Evolutionary conservation across 371 early-diverging fungal species (phyloP).

Genomic region (Basidiobolus meristosporus): DNA sequence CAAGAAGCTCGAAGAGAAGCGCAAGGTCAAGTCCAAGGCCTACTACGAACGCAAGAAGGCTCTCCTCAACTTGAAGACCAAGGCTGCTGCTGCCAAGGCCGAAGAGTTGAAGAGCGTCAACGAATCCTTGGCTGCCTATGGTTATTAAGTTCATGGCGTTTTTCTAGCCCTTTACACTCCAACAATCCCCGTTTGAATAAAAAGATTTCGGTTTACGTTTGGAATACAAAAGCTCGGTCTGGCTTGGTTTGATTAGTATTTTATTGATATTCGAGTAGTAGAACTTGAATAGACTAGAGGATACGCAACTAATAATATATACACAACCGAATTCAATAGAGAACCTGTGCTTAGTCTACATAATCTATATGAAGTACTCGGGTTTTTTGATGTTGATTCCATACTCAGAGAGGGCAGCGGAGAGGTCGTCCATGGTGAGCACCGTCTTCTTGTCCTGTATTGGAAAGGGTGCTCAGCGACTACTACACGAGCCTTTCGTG

Average conservation of each 20-base stretch:
- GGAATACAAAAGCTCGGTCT: no score
- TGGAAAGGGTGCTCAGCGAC: not conserved
- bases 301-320: not conserved
- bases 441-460: slow-evolving; percentile 59
- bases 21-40: slow-evolving; percentile 83
- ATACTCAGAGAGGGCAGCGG: slow-evolving; percentile 76
- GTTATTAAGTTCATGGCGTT: slow-evolving; percentile 18
- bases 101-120: slow-evolving; percentile 26
- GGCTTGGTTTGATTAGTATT: no score
- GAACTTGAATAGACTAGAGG: no score
- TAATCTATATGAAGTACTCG: slow-evolving; percentile 50
- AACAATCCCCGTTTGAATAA: no score
- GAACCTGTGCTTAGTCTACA: slow-evolving; percentile 1
- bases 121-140: slow-evolving; percentile 27
- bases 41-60: slow-evolving; percentile 89
- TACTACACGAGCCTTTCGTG: not conserved
- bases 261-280: no score
- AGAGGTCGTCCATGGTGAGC: slow-evolving; percentile 82
- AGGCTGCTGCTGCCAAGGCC: slow-evolving; percentile 29
- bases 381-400: slow-evolving; percentile 90
- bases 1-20: slow-evolving; percentile 89
- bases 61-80: slow-evolving; percentile 25
- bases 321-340: not conserved
- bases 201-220: no score
- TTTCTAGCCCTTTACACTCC: not conserved